phyloP scores from a whole-genome alignment of 306 rosid species.

The Cucurbita maxima region DNA sequence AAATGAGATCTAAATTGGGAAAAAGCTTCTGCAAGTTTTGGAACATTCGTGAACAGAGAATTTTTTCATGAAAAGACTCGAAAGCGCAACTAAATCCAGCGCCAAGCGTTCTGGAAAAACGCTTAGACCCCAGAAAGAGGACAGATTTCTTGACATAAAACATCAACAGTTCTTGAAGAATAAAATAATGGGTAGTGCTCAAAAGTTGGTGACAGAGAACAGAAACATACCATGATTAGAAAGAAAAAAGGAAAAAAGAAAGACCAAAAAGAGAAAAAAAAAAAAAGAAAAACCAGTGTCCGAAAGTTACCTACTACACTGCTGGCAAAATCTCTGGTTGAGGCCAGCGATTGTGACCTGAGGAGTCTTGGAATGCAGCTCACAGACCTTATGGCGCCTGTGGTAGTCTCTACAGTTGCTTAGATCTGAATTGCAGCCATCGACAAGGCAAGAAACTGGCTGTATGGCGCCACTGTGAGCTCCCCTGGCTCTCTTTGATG shows the following conservation, averaged over 20 bases:
- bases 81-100: neutral
- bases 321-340: slow-evolving; percentile 92
- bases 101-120: neutral
- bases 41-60: neutral
- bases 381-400: slow-evolving; percentile 95
- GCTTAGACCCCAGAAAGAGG: neutral
- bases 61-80: slow-evolving; percentile 1
- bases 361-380: slow-evolving; percentile 78
- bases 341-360: slow-evolving; percentile 69
- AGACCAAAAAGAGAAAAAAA: neutral
- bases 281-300: neutral
- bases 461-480: slow-evolving; percentile 30
- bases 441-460: slow-evolving; percentile 67
- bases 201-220: neutral
- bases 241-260: neutral
- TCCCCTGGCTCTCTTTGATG: slow-evolving; percentile 69
- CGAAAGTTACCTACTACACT: slow-evolving; percentile 73
- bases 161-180: neutral
- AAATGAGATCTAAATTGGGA: neutral
- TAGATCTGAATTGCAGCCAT: slow-evolving; percentile 77
- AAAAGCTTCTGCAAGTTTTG: neutral
- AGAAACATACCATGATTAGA: neutral
- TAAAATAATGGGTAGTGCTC: neutral
- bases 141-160: neutral
- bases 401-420: slow-evolving; percentile 78